These are phyloP conservation scores for Berberis thunbergii DNA, from an alignment of 164 flowering plant genomes.

Conservation along the genomic window DNA sequence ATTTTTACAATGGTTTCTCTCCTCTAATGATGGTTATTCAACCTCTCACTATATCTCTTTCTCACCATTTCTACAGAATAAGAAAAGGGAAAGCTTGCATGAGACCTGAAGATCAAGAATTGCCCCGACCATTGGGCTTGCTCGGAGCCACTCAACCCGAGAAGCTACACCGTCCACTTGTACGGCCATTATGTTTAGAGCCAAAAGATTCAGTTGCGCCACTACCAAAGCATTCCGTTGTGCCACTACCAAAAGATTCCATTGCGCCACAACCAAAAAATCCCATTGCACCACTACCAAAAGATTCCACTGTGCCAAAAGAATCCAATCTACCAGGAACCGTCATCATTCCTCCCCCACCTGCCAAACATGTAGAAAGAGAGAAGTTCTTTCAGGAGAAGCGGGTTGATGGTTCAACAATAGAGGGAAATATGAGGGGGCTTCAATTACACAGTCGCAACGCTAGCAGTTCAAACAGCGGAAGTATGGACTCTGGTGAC, in stretches of 20 bases:
- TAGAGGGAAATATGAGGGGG: constrained; percentile 46
- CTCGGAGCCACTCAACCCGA: constrained; percentile 41
- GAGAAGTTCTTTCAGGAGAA: constrained; percentile 81
- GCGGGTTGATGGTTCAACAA: constrained; percentile 38
- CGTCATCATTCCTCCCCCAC: constrained; percentile 85
- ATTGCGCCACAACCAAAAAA: constrained; percentile 9
- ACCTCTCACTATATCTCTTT: not conserved
- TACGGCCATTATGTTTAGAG: constrained; percentile 48
- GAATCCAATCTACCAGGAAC: not conserved
- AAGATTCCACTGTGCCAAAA: constrained; percentile 13
- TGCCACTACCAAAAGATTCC: too few species aligned
- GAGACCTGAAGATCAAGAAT: constrained; percentile 51
- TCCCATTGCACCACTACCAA: constrained; percentile 1
- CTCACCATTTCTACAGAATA: constrained; percentile 31
- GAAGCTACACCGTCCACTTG: constrained; percentile 61
- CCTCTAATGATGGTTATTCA: too few species aligned
- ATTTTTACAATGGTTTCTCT: too few species aligned
- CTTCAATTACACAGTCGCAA: constrained; percentile 67
- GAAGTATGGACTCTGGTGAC: constrained; percentile 58
- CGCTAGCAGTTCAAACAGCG: constrained; percentile 67
- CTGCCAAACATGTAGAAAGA: constrained; percentile 74
- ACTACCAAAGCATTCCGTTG: too few species aligned
- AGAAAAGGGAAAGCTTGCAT: constrained; percentile 87
- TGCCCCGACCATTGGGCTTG: constrained; percentile 32
- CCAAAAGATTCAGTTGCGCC: constrained; percentile 1